These are phyloP conservation scores for Aspergillus quadrilineatus DNA, from an alignment of 2,329 filamentous ascomycete species.

Conservation along the genomic window DNA sequence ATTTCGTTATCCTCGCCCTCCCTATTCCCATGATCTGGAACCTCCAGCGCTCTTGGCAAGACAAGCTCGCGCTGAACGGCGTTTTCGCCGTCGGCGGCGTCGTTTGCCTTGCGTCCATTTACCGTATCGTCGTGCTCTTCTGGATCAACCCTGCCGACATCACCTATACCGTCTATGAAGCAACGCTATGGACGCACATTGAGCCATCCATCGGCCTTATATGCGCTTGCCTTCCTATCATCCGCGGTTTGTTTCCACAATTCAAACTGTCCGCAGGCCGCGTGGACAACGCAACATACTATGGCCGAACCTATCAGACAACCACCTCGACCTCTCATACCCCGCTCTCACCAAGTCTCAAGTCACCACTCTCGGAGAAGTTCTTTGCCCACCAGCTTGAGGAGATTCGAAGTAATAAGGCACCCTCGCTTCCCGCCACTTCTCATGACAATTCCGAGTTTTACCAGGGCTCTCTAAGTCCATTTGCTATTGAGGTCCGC, in stretches of 20 bases:
- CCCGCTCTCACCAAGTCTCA: conserved; percentile 22
- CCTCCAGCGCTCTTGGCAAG: conserved; percentile 35
- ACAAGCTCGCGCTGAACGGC: conserved; percentile 35
- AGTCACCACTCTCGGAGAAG: conserved; percentile 25
- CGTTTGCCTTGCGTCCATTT: conserved; percentile 38
- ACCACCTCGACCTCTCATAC: conserved; percentile 26
- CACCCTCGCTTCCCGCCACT: conserved; percentile 10
- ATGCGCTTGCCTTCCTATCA: conserved; percentile 36
- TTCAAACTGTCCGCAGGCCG: conserved; percentile 25
- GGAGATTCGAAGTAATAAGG: conserved; percentile 11
- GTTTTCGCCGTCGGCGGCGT: conserved; percentile 34
- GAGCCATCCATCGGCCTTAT: conserved; percentile 37
- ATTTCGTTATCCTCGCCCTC: conserved; percentile 33
- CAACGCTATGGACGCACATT: conserved; percentile 37
- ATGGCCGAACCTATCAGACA: conserved; percentile 20
- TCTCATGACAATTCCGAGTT: conserved; percentile 12
- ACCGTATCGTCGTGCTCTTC: conserved; percentile 37
- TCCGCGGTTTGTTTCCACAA: conserved; percentile 34
- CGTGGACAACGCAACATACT: conserved; percentile 25
- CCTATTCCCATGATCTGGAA: conserved; percentile 38
- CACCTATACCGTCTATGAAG: conserved; percentile 36
- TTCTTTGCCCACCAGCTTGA: conserved; percentile 28
- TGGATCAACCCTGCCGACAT: conserved; percentile 30
- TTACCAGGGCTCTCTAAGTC: conserved; percentile 10
- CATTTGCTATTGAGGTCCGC: conserved; percentile 29